Conservation (phyloP, 495 filamentous ascomycete species). For the Podospora pseudopauciseta region DNA sequence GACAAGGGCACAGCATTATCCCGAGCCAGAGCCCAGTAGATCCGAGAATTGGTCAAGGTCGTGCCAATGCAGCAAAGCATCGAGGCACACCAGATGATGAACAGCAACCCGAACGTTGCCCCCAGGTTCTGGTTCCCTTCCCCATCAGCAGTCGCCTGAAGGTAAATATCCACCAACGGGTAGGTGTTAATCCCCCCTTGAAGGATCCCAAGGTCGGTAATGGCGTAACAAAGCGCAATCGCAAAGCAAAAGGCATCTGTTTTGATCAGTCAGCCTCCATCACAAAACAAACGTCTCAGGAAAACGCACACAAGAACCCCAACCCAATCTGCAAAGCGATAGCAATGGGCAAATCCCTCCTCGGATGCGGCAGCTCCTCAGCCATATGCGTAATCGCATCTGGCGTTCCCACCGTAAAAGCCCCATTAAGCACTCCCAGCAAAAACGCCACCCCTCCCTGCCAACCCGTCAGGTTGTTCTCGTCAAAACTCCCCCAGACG, state of each 20-base stretch:
- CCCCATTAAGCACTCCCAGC: conserved; percentile 78
- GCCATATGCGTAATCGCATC: conserved; percentile 67
- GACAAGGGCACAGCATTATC: conserved; percentile 62
- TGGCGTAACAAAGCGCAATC: conserved; percentile 69
- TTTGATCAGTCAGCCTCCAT: not conserved
- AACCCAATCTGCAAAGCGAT: conserved; percentile 57
- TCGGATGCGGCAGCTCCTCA: conserved; percentile 72
- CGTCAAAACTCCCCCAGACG: conserved; percentile 57
- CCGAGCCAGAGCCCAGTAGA: conserved; percentile 78
- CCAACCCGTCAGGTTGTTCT: conserved; percentile 67
- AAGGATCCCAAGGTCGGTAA: conserved; percentile 61
- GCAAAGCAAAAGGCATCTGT: conserved; percentile 66
- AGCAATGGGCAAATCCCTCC: conserved; percentile 59
- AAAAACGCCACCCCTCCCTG: conserved; percentile 72
- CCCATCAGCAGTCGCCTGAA: conserved; percentile 62
- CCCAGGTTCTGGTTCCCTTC: conserved; percentile 38
- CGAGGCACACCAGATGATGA: conserved; percentile 65
- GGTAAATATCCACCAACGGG: conserved; percentile 75
- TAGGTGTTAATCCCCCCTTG: conserved; percentile 56
- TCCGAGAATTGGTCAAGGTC: conserved; percentile 73
- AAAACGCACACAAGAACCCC: conserved; percentile 51
- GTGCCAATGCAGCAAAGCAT: conserved; percentile 62
- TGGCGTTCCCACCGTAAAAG: conserved; percentile 79
- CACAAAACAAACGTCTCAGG: not conserved
- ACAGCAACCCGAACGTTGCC: conserved; percentile 61